Evolutionary conservation across 2,329 filamentous ascomycete species (phyloP), one percentile per base, ranked within the genome.

Genomic region (Raffaelea arxii): DNA sequence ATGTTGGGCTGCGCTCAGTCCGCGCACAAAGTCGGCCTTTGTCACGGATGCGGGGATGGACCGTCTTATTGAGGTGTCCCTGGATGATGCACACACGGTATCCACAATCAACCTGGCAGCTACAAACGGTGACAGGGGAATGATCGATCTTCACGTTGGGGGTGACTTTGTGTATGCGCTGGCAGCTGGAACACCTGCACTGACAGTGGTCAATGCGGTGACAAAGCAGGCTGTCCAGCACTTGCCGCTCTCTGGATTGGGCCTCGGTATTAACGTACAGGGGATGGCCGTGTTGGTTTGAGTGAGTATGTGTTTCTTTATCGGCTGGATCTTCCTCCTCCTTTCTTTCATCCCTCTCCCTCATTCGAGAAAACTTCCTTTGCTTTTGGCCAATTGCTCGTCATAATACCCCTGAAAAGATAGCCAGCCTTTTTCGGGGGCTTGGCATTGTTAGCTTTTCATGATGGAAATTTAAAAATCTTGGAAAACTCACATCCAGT

Each of bases 81-180:
- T 69, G 0, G 47, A 55, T 0, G 68, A 76, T 49, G 76, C 75
- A 0, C 66, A 62, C 10, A 62, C 82, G 10, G 40, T 74, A 3
- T 56, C 55, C 0, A 53, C 55, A 6, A 53, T 74, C 0, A 69
- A 77, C 43, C 58, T 72, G 3, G 60, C 58, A 7, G 62, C 30
- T 21, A 70, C 6, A 6, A 36, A 68, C 21, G 69, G 67, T 1
- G 73, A 76, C 51, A 63, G 65, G 0, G 79, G 78, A 0, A 61
- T 82, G 42, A 72, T 75, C 46, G 79, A 83, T 55, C 54, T 82
- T 11, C 57, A 55, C 9, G 68, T 71, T 1, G 66, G 65, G 0
- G 78, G 79, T 0, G 60, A 63, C 24, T 77, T 78, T 50, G 47
- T 83, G 0, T 83, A 82, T 55, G 76, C 72, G 0, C 58, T 84